phyloP scores from a whole-genome alignment of 768 basidiomycete species.

The Amanita rimosa region DNA sequence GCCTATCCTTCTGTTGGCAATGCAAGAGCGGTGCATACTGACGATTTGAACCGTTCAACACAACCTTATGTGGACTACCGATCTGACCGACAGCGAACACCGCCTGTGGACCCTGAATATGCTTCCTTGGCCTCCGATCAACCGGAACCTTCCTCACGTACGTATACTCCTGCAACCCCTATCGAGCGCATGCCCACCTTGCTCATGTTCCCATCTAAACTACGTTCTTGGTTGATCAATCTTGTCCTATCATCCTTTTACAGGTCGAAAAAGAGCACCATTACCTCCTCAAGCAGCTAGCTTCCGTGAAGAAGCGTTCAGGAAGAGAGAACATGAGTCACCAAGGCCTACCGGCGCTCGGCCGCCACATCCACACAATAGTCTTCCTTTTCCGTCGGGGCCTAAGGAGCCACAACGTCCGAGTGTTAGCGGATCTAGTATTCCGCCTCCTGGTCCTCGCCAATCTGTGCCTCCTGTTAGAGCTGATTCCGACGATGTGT shows the following conservation, averaged over 20 bases:
- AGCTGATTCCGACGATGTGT: neutral
- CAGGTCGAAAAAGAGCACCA: conserved; percentile 30
- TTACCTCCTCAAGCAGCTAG: conserved; percentile 32
- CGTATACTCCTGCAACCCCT: conserved; percentile 15
- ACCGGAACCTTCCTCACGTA: conserved; percentile 19
- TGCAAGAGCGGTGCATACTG: conserved; percentile 3
- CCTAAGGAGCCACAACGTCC: conserved; percentile 9
- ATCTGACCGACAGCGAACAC: neutral
- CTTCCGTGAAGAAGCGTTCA: conserved; percentile 19
- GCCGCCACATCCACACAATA: neutral
- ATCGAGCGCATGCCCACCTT: conserved; percentile 9
- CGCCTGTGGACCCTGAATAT: neutral
- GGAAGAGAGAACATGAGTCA: conserved; percentile 5
- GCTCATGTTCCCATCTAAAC: conserved; percentile 11
- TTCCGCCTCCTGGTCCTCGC: neutral
- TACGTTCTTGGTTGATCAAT: conserved; percentile 8
- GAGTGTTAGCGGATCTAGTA: neutral
- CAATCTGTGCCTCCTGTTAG: conserved; percentile 6
- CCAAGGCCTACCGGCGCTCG: neutral
- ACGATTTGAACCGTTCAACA: conserved; percentile 1
- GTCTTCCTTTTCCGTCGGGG: conserved; percentile 5
- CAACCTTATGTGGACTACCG: neutral
- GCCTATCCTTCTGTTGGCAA: conserved; percentile 8
- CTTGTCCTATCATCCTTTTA: conserved; percentile 5
- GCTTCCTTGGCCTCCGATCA: conserved; percentile 9